Evolutionary conservation across 148 eudicot genomes (phyloP).

Genomic region (Persicaria tinctoria): DNA sequence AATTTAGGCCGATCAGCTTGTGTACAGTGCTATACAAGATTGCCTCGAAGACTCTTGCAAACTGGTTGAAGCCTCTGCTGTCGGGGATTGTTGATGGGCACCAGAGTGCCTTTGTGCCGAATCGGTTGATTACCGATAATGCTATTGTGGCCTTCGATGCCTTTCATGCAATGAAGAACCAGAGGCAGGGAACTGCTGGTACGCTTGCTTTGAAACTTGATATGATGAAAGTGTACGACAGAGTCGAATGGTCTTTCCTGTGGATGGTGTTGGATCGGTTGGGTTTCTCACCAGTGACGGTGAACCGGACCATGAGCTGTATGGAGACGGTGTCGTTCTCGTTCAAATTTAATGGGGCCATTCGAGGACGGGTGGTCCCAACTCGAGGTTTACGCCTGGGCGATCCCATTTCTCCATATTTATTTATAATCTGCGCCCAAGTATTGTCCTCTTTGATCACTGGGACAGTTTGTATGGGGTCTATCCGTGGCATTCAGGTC

Average conservation of each 20-base stretch:
- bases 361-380: not conserved
- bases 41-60: not conserved
- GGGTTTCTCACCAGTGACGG: not conserved
- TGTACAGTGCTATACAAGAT: not conserved
- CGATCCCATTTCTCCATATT: not conserved
- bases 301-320: not conserved
- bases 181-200: not conserved
- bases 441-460: not conserved
- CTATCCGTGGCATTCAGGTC: not conserved
- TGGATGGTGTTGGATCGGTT: not conserved
- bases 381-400: not conserved
- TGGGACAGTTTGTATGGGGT: no score
- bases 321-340: not conserved
- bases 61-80: not conserved
- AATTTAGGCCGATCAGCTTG: not conserved
- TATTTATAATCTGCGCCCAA: not conserved
- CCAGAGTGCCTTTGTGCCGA: not conserved
- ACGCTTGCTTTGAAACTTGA: not conserved
- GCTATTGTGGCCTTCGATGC: not conserved
- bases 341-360: not conserved
- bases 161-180: not conserved
- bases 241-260: not conserved
- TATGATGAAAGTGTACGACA: not conserved
- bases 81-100: not conserved
- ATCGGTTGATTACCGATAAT: not conserved